Percentiles rank a stretch among this genome's conserved stretches.
These are phyloP conservation scores for Geranium brycei DNA, from an alignment of 345 rosid species.

Conservation along the genomic window DNA sequence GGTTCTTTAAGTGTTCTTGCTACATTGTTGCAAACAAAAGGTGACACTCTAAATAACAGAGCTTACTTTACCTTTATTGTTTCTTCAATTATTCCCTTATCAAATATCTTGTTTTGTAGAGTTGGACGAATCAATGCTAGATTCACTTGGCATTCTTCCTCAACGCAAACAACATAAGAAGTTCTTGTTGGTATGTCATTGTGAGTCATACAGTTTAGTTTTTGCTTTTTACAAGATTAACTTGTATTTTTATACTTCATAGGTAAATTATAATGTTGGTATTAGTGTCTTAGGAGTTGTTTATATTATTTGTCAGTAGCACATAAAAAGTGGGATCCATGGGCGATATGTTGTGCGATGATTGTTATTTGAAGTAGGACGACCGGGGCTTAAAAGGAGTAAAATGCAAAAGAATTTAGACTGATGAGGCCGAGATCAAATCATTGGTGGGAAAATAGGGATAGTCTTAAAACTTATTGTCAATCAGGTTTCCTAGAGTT, in stretches of 20 bases:
- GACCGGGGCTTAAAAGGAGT: background rate
- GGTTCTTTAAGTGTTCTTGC: conserved; percentile 83
- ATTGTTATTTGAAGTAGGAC: background rate
- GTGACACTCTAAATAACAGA: conserved; percentile 22
- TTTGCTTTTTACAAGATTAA: background rate
- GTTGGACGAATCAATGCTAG: conserved; percentile 89
- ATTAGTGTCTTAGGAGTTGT: background rate
- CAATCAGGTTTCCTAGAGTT: too few relatives aligned
- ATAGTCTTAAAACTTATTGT: too few relatives aligned
- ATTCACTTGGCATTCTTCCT: conserved; percentile 96
- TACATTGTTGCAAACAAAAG: conserved; percentile 94
- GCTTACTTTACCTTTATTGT: conserved; percentile 5
- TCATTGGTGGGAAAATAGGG: too few relatives aligned
- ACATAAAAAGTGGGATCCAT: background rate
- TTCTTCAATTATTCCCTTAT: conserved; percentile 16
- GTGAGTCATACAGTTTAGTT: background rate
- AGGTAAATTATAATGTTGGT: background rate
- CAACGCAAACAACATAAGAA: conserved; percentile 93
- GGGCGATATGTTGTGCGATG: too few relatives aligned
- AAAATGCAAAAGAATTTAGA: background rate
- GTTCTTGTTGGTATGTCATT: conserved; percentile 60
- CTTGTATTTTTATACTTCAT: background rate
- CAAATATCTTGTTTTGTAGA: conserved; percentile 30
- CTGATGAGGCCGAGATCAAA: background rate
- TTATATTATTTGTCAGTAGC: background rate